Evolutionary conservation across 139 green algal genomes (phyloP).

Genomic region (Micromonas pusilla): DNA sequence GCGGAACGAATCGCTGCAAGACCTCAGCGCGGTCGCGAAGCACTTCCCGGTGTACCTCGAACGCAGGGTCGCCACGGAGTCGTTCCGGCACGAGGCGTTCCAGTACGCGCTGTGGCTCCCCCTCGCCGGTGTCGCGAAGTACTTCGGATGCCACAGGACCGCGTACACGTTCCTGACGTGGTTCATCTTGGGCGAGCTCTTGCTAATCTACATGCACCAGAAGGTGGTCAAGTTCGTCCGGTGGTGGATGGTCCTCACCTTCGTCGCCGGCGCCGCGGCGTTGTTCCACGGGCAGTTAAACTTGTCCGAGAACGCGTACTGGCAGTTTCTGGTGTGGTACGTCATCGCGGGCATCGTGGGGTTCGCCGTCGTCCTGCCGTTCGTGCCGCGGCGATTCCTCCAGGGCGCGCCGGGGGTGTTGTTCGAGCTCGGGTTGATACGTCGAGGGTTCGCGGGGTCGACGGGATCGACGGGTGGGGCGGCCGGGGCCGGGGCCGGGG

Average conservation of each 20-base stretch:
- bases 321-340: slow-evolving; percentile 4
- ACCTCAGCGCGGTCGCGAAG: slow-evolving; percentile 3
- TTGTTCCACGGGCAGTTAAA: background rate
- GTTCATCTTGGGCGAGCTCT: slow-evolving; percentile 9
- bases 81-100: slow-evolving; percentile 1
- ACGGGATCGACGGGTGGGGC: background rate
- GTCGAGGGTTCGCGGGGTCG: background rate
- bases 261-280: background rate
- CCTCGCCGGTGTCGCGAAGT: background rate
- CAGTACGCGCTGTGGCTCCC: slow-evolving; percentile 23
- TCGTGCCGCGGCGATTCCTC: background rate
- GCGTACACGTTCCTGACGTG: slow-evolving; percentile 18
- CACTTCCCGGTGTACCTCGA: slow-evolving; percentile 13
- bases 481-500: too few relatives aligned
- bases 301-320: slow-evolving; percentile 1
- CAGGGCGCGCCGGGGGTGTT: background rate
- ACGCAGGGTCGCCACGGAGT: background rate
- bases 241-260: background rate
- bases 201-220: slow-evolving; percentile 7
- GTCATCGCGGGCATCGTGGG: background rate
- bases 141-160: background rate
- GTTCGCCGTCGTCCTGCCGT: slow-evolving; percentile 8
- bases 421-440: background rate
- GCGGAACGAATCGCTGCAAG: background rate
- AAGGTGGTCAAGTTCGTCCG: background rate